These are phyloP conservation scores for Solanum pennellii DNA, from an alignment of 257 asterid genomes.

Conservation along the genomic window DNA sequence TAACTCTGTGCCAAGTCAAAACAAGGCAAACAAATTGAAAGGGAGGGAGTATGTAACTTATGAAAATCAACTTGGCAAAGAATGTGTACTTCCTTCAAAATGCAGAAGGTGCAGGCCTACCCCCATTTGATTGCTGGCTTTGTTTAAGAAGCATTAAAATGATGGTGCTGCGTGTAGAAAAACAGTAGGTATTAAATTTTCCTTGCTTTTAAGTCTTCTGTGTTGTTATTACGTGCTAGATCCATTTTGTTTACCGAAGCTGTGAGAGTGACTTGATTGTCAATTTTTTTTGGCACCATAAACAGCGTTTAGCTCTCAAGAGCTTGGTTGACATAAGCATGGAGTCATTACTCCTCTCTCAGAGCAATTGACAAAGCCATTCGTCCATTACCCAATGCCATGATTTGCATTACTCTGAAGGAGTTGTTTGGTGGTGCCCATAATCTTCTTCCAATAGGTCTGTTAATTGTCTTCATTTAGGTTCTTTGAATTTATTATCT, in stretches of 20 bases:
- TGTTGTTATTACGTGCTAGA: background rate
- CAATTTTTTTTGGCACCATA: background rate
- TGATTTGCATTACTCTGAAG: slow-evolving; percentile 38
- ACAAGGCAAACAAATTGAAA: background rate
- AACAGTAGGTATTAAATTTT: slow-evolving; percentile 48
- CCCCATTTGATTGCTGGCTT: slow-evolving; percentile 94
- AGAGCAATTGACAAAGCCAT: no score
- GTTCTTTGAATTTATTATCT: background rate
- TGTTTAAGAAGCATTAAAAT: slow-evolving; percentile 64
- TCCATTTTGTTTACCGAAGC: background rate
- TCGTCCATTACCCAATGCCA: background rate
- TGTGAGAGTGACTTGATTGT: slow-evolving; percentile 12
- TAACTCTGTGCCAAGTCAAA: background rate
- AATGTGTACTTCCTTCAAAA: slow-evolving; percentile 76
- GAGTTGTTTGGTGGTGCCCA: slow-evolving; percentile 73
- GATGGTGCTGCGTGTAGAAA: slow-evolving; percentile 49
- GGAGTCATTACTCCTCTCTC: slow-evolving; percentile 89
- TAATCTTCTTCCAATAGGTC: slow-evolving; percentile 85
- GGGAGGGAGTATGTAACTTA: background rate
- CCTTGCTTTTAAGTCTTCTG: background rate
- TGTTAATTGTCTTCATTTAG: background rate
- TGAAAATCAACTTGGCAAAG: slow-evolving; percentile 52
- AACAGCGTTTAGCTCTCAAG: slow-evolving; percentile 73
- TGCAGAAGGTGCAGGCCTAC: slow-evolving; percentile 88
- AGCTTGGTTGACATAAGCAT: slow-evolving; percentile 72